Percentiles rank a stretch among this genome's conserved stretches.
Conservation (phyloP, 169 alveolate species). For the Toxoplasma gondii region DNA sequence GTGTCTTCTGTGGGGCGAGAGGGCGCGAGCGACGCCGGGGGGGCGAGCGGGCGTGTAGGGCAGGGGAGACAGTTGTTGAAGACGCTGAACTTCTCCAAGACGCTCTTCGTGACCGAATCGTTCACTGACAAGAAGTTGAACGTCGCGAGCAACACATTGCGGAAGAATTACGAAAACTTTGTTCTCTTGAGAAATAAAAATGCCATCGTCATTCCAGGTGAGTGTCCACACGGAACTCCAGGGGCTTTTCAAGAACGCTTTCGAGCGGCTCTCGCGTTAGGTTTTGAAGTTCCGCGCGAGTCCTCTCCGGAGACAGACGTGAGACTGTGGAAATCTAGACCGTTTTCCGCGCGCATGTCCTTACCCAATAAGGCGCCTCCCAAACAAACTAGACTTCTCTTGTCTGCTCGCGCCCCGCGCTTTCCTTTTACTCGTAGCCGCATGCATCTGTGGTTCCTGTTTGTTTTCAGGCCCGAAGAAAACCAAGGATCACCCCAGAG, state of each 20-base stretch:
- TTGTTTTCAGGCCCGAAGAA: slow-evolving; percentile 40
- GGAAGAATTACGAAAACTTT: slow-evolving; percentile 57
- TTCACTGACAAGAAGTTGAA: neutral
- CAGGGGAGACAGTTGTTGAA: neutral
- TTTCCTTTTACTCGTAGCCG: too few species aligned
- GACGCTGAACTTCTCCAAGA: neutral
- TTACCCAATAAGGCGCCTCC: too few species aligned
- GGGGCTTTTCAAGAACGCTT: neutral
- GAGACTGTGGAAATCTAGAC: too few species aligned
- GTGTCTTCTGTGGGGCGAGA: neutral
- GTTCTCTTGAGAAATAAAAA: slow-evolving; percentile 35
- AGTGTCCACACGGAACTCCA: neutral
- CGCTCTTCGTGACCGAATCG: slow-evolving; percentile 5
- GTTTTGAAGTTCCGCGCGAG: too few species aligned
- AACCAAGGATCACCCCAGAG: slow-evolving; percentile 42
- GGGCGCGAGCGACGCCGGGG: neutral
- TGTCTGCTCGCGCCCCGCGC: too few species aligned
- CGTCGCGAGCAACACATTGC: slow-evolving; percentile 37
- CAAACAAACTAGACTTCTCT: too few species aligned
- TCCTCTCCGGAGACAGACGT: too few species aligned
- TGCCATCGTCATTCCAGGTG: slow-evolving; percentile 52
- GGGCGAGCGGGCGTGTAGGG: neutral
- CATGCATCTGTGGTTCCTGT: neutral
- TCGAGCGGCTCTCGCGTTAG: neutral
- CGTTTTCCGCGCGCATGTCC: too few species aligned